phyloP scores from a whole-genome alignment of 306 rosid genomes.

The Psophocarpus tetragonolobus region DNA sequence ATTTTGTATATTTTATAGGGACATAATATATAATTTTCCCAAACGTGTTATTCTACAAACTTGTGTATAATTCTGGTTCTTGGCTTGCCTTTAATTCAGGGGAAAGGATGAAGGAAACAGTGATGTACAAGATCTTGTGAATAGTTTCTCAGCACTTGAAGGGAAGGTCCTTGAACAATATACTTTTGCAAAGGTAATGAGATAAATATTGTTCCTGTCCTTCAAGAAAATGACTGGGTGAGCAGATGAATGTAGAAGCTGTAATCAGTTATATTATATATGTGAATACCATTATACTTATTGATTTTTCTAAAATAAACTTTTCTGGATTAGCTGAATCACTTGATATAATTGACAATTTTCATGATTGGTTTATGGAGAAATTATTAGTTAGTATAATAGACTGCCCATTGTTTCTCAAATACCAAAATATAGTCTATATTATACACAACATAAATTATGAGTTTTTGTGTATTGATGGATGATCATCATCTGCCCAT shows the following conservation, averaged over 20 bases:
- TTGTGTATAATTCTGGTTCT: slow-evolving; percentile 34
- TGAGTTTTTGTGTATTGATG: slow-evolving; percentile 17
- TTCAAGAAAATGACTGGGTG: slow-evolving; percentile 13
- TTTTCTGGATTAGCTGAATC: slow-evolving; percentile 12
- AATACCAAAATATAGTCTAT: slow-evolving; percentile 8
- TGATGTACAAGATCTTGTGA: slow-evolving; percentile 76
- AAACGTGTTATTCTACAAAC: not conserved
- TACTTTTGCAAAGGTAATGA: slow-evolving; percentile 92
- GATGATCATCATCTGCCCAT: not conserved
- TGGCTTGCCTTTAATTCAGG: slow-evolving; percentile 49
- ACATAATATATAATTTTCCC: too few species aligned
- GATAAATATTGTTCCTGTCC: not conserved
- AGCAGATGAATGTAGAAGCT: slow-evolving; percentile 5
- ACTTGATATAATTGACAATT: slow-evolving; percentile 5
- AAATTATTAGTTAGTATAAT: slow-evolving; percentile 17
- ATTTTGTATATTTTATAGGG: too few species aligned
- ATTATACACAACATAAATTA: slow-evolving; percentile 3
- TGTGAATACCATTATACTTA: slow-evolving; percentile 13
- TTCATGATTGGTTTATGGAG: slow-evolving; percentile 2
- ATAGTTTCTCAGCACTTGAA: slow-evolving; percentile 80
- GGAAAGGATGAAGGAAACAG: slow-evolving; percentile 79
- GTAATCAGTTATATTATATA: not conserved
- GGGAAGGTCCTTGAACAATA: slow-evolving; percentile 95
- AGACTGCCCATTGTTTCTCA: slow-evolving; percentile 17
- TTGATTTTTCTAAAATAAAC: slow-evolving; percentile 18